Evolutionary conservation across 331 rosid genomes (phyloP).

Genomic region (Telfairia occidentalis): DNA sequence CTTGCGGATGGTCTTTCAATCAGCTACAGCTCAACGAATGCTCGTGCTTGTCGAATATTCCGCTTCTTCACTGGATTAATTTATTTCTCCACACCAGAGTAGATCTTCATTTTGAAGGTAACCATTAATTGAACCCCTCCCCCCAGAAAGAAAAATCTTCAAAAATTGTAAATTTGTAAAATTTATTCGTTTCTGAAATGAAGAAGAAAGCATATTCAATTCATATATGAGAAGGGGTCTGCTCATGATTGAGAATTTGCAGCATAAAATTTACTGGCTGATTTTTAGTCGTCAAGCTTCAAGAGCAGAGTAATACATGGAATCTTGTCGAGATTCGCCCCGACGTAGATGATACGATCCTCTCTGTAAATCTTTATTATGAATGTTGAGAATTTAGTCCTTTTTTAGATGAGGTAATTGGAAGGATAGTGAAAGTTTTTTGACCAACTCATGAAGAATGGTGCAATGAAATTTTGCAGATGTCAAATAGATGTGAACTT

Average conservation of each 20-base stretch:
- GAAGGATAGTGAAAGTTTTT: not conserved
- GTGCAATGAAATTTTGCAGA: not conserved
- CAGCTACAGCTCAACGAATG: constrained; percentile 56
- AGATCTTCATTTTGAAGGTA: not conserved
- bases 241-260: not conserved
- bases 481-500: not conserved
- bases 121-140: not conserved
- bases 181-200: not conserved
- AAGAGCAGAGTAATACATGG: not conserved
- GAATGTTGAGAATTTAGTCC: not conserved
- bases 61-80: constrained; percentile 59
- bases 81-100: not conserved
- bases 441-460: not conserved
- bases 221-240: not conserved
- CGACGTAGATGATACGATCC: not conserved
- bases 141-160: not conserved
- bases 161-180: constrained; percentile 8
- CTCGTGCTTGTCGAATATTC: constrained; percentile 76
- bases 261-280: not conserved
- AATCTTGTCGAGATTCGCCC: not conserved
- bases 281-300: not conserved
- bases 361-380: not conserved
- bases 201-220: not conserved
- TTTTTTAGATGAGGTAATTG: not conserved
- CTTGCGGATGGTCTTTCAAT: constrained; percentile 60